Evolutionary conservation across 306 rosid species (phyloP), one percentile per base, ranked within the genome.

Genomic region (Malus sieversii): DNA sequence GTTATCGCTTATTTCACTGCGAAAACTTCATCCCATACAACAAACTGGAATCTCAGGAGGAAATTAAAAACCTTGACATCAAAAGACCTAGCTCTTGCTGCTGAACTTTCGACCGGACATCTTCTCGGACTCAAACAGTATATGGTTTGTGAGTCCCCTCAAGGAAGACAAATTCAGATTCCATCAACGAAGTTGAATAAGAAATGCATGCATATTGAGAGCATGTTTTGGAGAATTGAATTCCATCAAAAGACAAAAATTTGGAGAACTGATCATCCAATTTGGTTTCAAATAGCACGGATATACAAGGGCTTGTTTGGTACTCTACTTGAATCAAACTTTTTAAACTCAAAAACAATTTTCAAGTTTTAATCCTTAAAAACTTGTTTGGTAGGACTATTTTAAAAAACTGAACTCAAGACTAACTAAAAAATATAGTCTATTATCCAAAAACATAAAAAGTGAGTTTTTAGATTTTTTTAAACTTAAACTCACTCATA

Each of bases 111-210:
- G 89, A 63, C 98, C 96, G 3, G 96, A 79, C 82, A 87, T 25
- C 75, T 79, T 80, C 90, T 90, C 97, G 4, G 95, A 75, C 79
- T 95, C 97, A 2, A 80, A 84, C 48, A 89, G 84, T 16, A 92
- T 92, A 86, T 90, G 98, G 82, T 92, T 95, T 85, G 89, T 90
- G 76, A 95, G 97, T 77, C 97, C 97, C 86, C 97, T 87, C 70
- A 80, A 46, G 74, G 74, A 53, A 70, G 67, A 67, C 20, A 60
- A 7, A 68, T 76, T 53, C 27, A 16, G 33, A 11, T 64, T 45
- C 20, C 62, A 62, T 38, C 11, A 27, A 27, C 3, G 20, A 73
- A 52, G 55, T 25, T 48, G 52, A 72, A 51, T 23, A 29, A 75
- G 62, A 74, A 66, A 66, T n/a, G 75, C 46, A 77, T 82, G 19